These are phyloP conservation scores for Pyrrhoderma noxium DNA, from an alignment of 1,284 basidiomycete species.

Conservation along the genomic window DNA sequence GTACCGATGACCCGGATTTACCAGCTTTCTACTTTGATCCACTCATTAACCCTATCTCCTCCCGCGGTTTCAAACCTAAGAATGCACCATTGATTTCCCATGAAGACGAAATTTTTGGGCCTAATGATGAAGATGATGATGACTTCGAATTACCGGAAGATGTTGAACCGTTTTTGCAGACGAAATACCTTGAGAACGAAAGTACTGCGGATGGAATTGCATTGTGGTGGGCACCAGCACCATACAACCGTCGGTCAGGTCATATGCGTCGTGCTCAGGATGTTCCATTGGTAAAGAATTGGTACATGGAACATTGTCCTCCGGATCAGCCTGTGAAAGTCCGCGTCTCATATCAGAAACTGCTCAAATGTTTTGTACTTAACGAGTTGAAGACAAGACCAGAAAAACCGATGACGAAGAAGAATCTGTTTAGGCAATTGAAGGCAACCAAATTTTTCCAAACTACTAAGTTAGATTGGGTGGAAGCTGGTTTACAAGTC, in stretches of 20 bases:
- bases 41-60: conserved; percentile 92
- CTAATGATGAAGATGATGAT: conserved; percentile 77
- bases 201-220: conserved; percentile 95
- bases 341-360: conserved; percentile 98
- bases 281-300: conserved; percentile 92
- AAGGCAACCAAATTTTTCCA: conserved; percentile 99
- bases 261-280: conserved; percentile 93
- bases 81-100: conserved; percentile 80
- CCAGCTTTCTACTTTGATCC: conserved; percentile 99
- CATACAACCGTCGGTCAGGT: conserved; percentile 90
- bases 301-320: conserved; percentile 98
- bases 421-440: conserved; percentile 91
- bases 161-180: conserved; percentile 78
- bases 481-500: conserved; percentile 97
- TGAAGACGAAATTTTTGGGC: conserved; percentile 89
- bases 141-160: conserved; percentile 84
- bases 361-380: conserved; percentile 93
- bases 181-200: conserved; percentile 82
- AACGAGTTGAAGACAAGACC: conserved; percentile 87
- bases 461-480: conserved; percentile 96
- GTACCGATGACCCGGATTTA: conserved; percentile 96
- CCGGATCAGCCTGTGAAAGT: conserved; percentile 96
- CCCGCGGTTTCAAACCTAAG: conserved; percentile 78
- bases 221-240: conserved; percentile 98
- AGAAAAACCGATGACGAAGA: conserved; percentile 97